Percentiles rank a stretch among this genome's conserved stretches.
Evolutionary conservation across 2,329 filamentous ascomycete genomes (phyloP).

Genomic region (Fusarium metavorans): DNA sequence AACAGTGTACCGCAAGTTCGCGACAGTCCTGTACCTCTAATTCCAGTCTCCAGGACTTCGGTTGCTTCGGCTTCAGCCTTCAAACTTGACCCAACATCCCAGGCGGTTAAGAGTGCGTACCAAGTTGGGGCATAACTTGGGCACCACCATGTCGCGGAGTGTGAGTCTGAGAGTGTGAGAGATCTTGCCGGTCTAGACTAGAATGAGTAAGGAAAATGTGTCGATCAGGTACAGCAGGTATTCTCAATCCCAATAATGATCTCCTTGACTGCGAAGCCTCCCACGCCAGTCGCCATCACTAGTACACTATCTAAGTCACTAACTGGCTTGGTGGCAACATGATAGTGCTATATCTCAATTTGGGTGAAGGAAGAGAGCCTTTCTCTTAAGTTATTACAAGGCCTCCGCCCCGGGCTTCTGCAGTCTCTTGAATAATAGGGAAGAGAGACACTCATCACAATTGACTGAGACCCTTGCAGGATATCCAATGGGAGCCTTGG

Average conservation of each 20-base stretch:
- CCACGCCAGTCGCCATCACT: neutral
- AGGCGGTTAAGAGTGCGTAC: too few species aligned
- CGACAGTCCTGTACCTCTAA: too few species aligned
- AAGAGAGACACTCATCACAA: neutral
- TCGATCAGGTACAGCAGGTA: neutral
- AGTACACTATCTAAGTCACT: neutral
- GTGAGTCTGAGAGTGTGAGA: neutral
- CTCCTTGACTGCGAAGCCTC: neutral
- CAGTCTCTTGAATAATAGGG: neutral
- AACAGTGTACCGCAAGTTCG: too few species aligned
- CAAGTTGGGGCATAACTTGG: neutral
- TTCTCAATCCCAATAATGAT: neutral
- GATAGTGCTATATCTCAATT: neutral
- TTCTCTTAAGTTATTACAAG: too few species aligned
- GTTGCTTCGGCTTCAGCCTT: too few species aligned
- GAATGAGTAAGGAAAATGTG: neutral
- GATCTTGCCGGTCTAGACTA: neutral
- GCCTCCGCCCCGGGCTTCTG: too few species aligned
- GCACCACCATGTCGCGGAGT: neutral
- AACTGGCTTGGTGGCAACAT: neutral
- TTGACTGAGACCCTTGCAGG: neutral
- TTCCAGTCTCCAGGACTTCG: too few species aligned
- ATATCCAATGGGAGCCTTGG: neutral
- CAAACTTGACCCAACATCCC: too few species aligned
- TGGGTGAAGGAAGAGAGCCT: neutral